Base-by-base conservation (phyloP, 2,329 filamentous ascomycete genomes). In the Sporothrix variecibatus region DNA sequence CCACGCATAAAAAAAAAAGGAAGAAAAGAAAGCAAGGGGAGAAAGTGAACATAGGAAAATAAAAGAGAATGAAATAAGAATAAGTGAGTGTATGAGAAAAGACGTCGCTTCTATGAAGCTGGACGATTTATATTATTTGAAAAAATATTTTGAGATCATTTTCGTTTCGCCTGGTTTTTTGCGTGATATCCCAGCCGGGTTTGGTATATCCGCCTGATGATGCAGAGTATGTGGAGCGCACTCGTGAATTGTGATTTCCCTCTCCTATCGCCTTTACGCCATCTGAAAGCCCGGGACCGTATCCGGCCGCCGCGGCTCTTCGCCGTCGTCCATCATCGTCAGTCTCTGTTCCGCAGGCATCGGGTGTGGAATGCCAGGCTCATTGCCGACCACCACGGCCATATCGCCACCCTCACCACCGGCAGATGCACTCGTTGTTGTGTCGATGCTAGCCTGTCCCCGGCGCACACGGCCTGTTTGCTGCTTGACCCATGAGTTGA, bases 401-500 rank as follows among this genome's bases (percentile, higher is more conserved):
- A 77, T 53, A 26, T 67, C 17, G 49, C 28, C 8, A 20, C 26
- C 56, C 2, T 6, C 64, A 34, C 17, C 31, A 9, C 38, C 40
- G 40, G 43, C n/a, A 3, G 71, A 49, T 8, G 58, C 71, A 20
- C 28, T 68, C 28, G 53, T 79, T 75, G 9, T 65, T 15, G 38
- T 51, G n/a, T 65, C 72, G 28, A 79, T 79, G 56, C 82, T 83
- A 73, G 84, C 82, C 77, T 85, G 82, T 1, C 84, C 85, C 34
- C 86, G 83, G 77, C 85, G 85, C 40, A 89, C 80, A 2, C 88
- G 85, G 2, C 86, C 86, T 9, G 86, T 86, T 80, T 92, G 90
- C 78, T 92, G 89, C 76, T 86, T 86, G 1, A 92, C 90, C 90
- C 90, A 92, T 40, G 88, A 90, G 73, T 84, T 85, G 73, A 92